A percentile compares a stretch with the other conserved stretches of the same genome.
Evolutionary conservation across 192 early-diverging fungal species (phyloP).

Genomic region (Coemansia sp.): DNA sequence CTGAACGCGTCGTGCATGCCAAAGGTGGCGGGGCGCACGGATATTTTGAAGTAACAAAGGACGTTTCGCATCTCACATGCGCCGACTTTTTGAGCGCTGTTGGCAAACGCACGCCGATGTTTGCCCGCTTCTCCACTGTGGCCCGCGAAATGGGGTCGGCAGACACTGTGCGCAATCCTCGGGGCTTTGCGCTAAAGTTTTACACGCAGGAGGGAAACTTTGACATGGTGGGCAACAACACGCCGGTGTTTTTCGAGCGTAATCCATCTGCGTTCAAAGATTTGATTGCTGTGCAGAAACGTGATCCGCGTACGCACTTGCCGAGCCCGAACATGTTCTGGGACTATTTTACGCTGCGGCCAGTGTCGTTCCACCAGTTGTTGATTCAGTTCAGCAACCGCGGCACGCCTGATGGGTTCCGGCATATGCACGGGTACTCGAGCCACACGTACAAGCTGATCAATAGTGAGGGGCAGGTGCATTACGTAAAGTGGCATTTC

Average conservation of each 20-base stretch:
- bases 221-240: constrained; percentile 83
- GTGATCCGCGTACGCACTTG: constrained; percentile 62
- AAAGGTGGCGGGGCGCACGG: constrained; percentile 62
- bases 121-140: constrained; percentile 68
- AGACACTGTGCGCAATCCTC: constrained; percentile 67
- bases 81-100: constrained; percentile 62
- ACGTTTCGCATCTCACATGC: constrained; percentile 65
- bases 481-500: constrained; percentile 84
- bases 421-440: constrained; percentile 33
- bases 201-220: constrained; percentile 77
- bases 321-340: constrained; percentile 57
- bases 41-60: constrained; percentile 73
- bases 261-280: constrained; percentile 65
- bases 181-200: constrained; percentile 74
- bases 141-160: constrained; percentile 61
- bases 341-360: constrained; percentile 61
- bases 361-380: constrained; percentile 57
- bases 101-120: constrained; percentile 68
- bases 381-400: constrained; percentile 73
- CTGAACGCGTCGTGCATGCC: constrained; percentile 62
- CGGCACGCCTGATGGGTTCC: constrained; percentile 66
- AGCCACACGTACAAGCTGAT: constrained; percentile 58
- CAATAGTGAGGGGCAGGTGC: constrained; percentile 58
- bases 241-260: constrained; percentile 74
- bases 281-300: constrained; percentile 65